phyloP scores from a whole-genome alignment of 2,329 filamentous ascomycete genomes.

The Sarocladium oryzae region DNA sequence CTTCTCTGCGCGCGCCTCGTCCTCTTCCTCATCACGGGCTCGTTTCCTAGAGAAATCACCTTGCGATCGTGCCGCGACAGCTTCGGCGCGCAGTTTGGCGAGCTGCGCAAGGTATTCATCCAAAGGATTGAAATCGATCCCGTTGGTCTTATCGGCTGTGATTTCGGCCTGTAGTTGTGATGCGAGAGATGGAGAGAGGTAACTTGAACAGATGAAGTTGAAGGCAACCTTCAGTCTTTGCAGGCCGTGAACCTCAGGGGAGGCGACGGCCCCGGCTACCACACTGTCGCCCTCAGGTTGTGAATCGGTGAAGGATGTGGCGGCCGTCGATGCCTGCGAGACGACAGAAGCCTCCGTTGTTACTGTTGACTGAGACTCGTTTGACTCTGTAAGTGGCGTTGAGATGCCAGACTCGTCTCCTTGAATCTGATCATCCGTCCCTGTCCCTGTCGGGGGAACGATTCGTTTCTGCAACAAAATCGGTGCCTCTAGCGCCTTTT shows the following conservation, averaged over 20 bases:
- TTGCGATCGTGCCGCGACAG: slow-evolving; percentile 58
- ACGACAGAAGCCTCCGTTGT: slow-evolving; percentile 28
- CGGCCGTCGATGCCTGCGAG: slow-evolving; percentile 38
- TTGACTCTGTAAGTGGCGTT: slow-evolving; percentile 22
- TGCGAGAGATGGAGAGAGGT: slow-evolving; percentile 44
- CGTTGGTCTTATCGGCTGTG: slow-evolving; percentile 22
- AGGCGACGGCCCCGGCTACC: slow-evolving; percentile 37
- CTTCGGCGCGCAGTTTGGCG: slow-evolving; percentile 62
- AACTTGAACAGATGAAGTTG: slow-evolving; percentile 56
- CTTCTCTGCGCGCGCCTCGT: slow-evolving; percentile 65
- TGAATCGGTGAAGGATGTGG: slow-evolving; percentile 36
- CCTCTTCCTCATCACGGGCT: slow-evolving; percentile 58
- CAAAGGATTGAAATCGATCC: slow-evolving; percentile 63
- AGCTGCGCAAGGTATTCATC: slow-evolving; percentile 63
- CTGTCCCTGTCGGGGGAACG: slow-evolving; percentile 18
- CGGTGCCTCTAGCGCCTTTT: slow-evolving; percentile 68
- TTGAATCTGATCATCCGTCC: slow-evolving; percentile 5
- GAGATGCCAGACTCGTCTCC: slow-evolving; percentile 20
- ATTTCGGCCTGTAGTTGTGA: slow-evolving; percentile 36
- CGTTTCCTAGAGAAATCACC: slow-evolving; percentile 68
- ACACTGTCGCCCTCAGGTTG: slow-evolving; percentile 26
- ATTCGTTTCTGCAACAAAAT: slow-evolving; percentile 61
- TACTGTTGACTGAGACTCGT: slow-evolving; percentile 34
- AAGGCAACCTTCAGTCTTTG: slow-evolving; percentile 60
- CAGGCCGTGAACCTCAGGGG: slow-evolving; percentile 45